Evolutionary conservation across 129 eudicot species (phyloP).

Genomic region (Escallonia rubra): DNA sequence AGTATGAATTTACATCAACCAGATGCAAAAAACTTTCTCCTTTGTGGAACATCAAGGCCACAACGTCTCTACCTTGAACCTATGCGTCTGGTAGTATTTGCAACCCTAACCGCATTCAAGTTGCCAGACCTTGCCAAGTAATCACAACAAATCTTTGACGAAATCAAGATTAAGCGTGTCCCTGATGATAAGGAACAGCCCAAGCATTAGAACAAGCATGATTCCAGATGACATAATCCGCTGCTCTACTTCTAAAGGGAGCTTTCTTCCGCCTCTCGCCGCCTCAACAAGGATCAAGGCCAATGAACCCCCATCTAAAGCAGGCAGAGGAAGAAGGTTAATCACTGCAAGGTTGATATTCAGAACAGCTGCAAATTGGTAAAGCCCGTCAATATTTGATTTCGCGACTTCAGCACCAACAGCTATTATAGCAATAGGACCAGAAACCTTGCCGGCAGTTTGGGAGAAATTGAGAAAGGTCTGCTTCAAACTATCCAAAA

Average conservation of each 20-base stretch:
- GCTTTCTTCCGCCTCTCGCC: constrained; percentile 66
- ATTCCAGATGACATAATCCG: constrained; percentile 92
- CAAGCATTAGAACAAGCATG: constrained; percentile 62
- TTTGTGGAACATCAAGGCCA: background rate
- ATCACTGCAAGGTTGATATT: constrained; percentile 92
- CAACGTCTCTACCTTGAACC: background rate
- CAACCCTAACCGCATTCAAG: background rate
- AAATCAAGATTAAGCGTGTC: constrained; percentile 88
- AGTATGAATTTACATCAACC: constrained; percentile 1
- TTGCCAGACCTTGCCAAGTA: background rate
- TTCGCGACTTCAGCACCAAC: constrained; percentile 97
- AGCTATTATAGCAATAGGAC: constrained; percentile 91
- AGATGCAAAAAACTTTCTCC: constrained; percentile 1
- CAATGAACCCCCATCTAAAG: constrained; percentile 86
- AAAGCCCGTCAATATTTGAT: constrained; percentile 67
- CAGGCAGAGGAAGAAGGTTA: constrained; percentile 88
- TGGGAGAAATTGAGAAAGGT: constrained; percentile 77
- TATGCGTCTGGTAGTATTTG: background rate
- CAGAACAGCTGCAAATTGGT: constrained; percentile 85
- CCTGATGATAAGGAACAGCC: constrained; percentile 67
- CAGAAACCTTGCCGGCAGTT: constrained; percentile 78
- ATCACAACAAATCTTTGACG: constrained; percentile 65
- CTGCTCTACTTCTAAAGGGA: constrained; percentile 77
- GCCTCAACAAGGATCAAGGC: constrained; percentile 82
- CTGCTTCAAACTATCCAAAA: constrained; percentile 77